Percentiles rank a stretch among this genome's conserved stretches.
Evolutionary conservation across 192 early-diverging fungal species (phyloP).

Genomic region (Geranomyces michiganensis): DNA sequence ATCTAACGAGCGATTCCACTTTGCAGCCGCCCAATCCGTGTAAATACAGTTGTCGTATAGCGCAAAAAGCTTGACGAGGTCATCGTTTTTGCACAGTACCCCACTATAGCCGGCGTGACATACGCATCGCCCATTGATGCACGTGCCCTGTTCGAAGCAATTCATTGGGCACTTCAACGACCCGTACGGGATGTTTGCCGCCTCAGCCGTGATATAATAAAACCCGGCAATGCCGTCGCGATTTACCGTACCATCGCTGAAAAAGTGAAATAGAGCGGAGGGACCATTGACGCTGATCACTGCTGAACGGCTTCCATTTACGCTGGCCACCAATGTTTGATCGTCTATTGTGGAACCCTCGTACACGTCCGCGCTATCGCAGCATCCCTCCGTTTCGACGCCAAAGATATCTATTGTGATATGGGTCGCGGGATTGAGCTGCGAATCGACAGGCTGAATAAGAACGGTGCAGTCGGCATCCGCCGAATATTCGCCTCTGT

Average conservation of each 20-base stretch:
- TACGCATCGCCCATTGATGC: constrained; percentile 20
- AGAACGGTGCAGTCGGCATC: constrained; percentile 25
- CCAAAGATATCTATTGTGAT: constrained; percentile 22
- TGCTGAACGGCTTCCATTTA: neutral
- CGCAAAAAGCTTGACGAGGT: constrained; percentile 5
- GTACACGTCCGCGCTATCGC: constrained; percentile 20
- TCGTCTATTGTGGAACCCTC: neutral
- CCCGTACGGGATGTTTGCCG: neutral
- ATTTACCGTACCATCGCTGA: constrained; percentile 23
- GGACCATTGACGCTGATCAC: neutral
- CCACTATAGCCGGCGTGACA: constrained; percentile 26
- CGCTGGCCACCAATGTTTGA: neutral
- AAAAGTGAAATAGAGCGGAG: constrained; percentile 23
- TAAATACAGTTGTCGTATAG: constrained; percentile 22
- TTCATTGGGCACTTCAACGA: constrained; percentile 25
- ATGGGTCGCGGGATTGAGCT: neutral
- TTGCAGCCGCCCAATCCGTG: neutral
- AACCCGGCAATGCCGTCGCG: constrained; percentile 28
- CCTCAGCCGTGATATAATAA: constrained; percentile 16
- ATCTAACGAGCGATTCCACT: constrained; percentile 24
- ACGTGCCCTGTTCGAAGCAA: constrained; percentile 28
- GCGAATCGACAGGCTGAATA: constrained; percentile 9
- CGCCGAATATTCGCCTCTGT: constrained; percentile 10
- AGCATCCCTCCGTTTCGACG: constrained; percentile 34
- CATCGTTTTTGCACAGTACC: constrained; percentile 28